Percentiles rank a stretch among this genome's conserved stretches.
phyloP scores from a whole-genome alignment of 768 basidiomycete genomes.

The Pholiota microspora region DNA sequence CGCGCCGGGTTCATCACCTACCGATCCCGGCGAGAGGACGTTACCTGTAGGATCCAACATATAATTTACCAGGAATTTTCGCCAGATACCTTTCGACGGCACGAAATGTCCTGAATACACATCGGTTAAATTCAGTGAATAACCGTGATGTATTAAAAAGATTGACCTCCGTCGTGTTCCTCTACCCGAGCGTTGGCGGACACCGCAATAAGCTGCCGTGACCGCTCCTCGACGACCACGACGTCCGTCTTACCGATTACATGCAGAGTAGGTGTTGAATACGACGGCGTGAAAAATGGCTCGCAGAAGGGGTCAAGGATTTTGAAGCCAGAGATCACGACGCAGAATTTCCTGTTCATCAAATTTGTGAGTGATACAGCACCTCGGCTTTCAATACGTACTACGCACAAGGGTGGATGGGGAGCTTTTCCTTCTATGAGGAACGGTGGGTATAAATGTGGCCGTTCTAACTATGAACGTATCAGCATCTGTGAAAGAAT shows the following conservation, averaged over 20 bases:
- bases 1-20: too few species aligned
- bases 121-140: not conserved
- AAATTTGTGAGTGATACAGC: not conserved
- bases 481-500: not conserved
- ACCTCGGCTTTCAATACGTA: not conserved
- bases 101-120: constrained; percentile 72
- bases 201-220: constrained; percentile 50
- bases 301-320: constrained; percentile 46
- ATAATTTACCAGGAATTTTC: constrained; percentile 70
- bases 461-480: constrained; percentile 35
- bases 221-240: constrained; percentile 70
- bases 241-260: constrained; percentile 74
- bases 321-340: constrained; percentile 72
- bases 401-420: constrained; percentile 74
- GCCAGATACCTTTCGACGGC: constrained; percentile 75
- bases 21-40: constrained; percentile 53
- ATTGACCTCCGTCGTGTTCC: constrained; percentile 75
- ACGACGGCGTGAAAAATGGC: constrained; percentile 47
- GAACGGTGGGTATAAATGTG: constrained; percentile 52
- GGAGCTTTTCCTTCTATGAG: constrained; percentile 60
- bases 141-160: not conserved
- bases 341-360: constrained; percentile 61
- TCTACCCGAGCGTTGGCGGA: constrained; percentile 64
- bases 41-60: constrained; percentile 48
- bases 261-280: constrained; percentile 74